These are phyloP conservation scores for Mortierella sp. DNA, from an alignment of 371 early-diverging fungal species.

Conservation along the genomic window DNA sequence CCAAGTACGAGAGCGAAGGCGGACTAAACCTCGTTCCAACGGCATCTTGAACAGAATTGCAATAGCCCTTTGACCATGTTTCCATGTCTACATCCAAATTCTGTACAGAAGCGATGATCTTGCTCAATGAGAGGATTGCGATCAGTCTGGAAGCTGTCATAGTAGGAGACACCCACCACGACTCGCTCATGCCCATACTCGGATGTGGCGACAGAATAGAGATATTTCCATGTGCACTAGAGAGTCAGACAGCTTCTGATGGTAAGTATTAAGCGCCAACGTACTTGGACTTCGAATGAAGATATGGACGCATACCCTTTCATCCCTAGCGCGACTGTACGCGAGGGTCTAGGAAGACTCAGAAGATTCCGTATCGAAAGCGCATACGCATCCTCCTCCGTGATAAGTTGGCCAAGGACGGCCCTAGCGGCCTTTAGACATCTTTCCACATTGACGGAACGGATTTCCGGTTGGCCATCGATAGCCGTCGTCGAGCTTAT, in stretches of 20 bases:
- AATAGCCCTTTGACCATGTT: constrained; percentile 34
- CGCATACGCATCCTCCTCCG: constrained; percentile 29
- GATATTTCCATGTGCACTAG: constrained; percentile 62
- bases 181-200: constrained; percentile 44
- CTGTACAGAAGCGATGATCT: constrained; percentile 59
- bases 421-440: constrained; percentile 60
- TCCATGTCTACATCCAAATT: constrained; percentile 48
- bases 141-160: constrained; percentile 71
- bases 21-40: constrained; percentile 65
- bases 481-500: constrained; percentile 33
- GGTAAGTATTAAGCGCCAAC: neutral
- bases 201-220: constrained; percentile 64
- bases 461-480: constrained; percentile 53
- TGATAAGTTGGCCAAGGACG: constrained; percentile 56
- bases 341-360: constrained; percentile 37
- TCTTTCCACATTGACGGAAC: constrained; percentile 67
- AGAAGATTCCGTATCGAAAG: constrained; percentile 31
- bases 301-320: constrained; percentile 62
- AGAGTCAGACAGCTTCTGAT: constrained; percentile 14
- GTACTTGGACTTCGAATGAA: neutral
- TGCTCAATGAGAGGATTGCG: constrained; percentile 66
- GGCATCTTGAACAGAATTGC: constrained; percentile 62
- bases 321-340: constrained; percentile 63
- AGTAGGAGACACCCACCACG: constrained; percentile 73
- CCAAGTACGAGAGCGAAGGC: constrained; percentile 80